Percentiles rank a stretch among this genome's conserved stretches.
Evolutionary conservation across 805 yeast genomes (phyloP).

Genomic region (Metschnikowia koreensis): DNA sequence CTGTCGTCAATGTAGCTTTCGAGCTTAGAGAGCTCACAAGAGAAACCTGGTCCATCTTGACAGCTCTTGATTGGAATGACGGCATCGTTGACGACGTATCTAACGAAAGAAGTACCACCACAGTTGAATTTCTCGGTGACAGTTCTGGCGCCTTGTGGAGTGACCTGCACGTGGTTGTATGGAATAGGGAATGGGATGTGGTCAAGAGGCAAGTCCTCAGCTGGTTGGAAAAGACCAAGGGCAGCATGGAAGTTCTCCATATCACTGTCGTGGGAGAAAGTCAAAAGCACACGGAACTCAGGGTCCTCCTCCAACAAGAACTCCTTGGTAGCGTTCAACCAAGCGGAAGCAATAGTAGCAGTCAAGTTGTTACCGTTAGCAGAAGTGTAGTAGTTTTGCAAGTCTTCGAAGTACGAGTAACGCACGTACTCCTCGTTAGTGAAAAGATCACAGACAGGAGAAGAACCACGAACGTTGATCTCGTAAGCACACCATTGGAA

Average conservation of each 20-base stretch:
- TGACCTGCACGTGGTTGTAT: conserved; percentile 25
- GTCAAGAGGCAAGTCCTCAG: background rate
- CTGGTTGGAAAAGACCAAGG: background rate
- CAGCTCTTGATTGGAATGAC: conserved; percentile 35
- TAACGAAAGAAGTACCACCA: conserved; percentile 29
- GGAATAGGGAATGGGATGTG: background rate
- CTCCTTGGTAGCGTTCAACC: background rate
- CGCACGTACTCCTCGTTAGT: background rate
- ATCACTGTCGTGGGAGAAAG: background rate
- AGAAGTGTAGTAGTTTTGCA: background rate
- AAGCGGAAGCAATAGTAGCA: background rate
- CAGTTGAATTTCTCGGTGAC: conserved; percentile 36
- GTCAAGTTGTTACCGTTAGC: background rate
- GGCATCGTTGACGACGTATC: conserved; percentile 39
- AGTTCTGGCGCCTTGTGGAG: conserved; percentile 41
- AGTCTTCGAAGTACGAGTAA: background rate
- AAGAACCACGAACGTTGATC: background rate
- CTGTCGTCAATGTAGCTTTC: conserved; percentile 27
- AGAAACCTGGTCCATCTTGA: conserved; percentile 40
- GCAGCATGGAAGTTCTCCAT: background rate
- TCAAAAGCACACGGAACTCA: background rate
- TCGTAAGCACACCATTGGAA: background rate
- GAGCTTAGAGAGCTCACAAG: conserved; percentile 38
- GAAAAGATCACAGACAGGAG: background rate
- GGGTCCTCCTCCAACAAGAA: background rate